Percentiles rank a stretch among this genome's conserved stretches.
Evolutionary conservation across 1,284 basidiomycete genomes (phyloP).

Genomic region (Ceratobasidium sp.): DNA sequence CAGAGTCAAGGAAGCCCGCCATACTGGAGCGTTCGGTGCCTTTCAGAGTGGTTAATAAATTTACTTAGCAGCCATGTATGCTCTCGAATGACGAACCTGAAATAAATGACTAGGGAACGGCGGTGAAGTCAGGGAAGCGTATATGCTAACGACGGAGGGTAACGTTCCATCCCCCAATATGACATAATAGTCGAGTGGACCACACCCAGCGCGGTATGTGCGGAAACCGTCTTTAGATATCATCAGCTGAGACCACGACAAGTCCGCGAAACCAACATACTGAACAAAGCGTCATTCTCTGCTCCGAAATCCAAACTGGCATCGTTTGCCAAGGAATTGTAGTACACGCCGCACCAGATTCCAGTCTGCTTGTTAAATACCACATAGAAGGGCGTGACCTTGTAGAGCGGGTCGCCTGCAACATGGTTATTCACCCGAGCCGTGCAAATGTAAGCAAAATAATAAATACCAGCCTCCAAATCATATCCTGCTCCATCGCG

Average conservation of each 20-base stretch:
- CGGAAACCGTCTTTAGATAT: conserved; percentile 37
- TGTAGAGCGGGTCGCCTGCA: conserved; percentile 41
- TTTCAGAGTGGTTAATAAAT: not conserved
- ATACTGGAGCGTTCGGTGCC: conserved; percentile 4
- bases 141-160: conserved; percentile 33
- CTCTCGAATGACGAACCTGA: conserved; percentile 1
- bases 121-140: conserved; percentile 33
- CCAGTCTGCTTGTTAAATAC: conserved; percentile 35
- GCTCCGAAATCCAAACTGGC: conserved; percentile 40
- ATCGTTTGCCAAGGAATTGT: conserved; percentile 43
- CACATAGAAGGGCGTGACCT: conserved; percentile 40
- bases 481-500: conserved; percentile 41
- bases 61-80: not conserved
- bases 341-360: conserved; percentile 43
- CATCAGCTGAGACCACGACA: not conserved
- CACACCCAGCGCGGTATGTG: conserved; percentile 42
- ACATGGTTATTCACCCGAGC: not conserved
- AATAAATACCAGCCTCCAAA: conserved; percentile 28
- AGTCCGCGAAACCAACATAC: not conserved
- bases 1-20: conserved; percentile 36
- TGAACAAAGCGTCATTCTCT: conserved; percentile 37
- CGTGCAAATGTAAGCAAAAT: not conserved
- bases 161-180: conserved; percentile 41
- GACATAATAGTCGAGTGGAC: conserved; percentile 42
- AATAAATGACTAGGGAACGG: not conserved